Base-by-base conservation (phyloP, 1,284 basidiomycete species). In the Malassezia caprae region DNA sequence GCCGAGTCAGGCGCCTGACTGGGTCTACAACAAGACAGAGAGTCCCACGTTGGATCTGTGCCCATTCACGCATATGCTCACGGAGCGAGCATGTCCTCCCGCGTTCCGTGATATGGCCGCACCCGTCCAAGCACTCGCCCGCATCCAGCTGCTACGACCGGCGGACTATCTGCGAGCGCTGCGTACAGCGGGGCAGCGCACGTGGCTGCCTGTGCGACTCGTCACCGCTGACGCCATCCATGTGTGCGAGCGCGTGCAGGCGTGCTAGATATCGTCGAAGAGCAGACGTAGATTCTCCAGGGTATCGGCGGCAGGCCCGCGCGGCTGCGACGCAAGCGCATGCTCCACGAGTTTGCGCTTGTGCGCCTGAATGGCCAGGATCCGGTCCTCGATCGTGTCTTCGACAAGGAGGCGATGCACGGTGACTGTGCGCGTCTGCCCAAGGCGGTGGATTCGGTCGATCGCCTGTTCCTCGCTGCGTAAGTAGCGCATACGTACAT, bases 371-470 rank as follows among this genome's bases (percentile, higher is more conserved):
- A 98, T 96, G 70, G 62, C 30, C n/a, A 68, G 26, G 41, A 69
- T 64, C 2, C 76, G 70, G 28, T 77, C 75, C 85, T 90, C 94
- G 73, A 99, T 94, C 26, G 88, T 86, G 68, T 90, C 83, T 70
- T 89, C 84, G 65, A 98, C 90, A 59, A 96, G 86, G 74, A 90
- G 91, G 53, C 93, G 86, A 53, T 85, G 90, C 27, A 94, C 90
- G 62, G 86, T 85, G 17, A 96, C 93, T 0, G 85, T 85, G 49
- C 84, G 81, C 3, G 85, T 91, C 75, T 98, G 94, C 0, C 88
- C 88, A 26, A 90, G 83, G 27, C 87, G 77, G 67, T 90, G 87
- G 19, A 89, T 84, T 3, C 65, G 50, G 42, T 72, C 63, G 30
- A 67, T 53, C 26, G 79, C 89, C 80, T 94, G 90, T 61, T 86